Conservation (phyloP, 768 basidiomycete species). For the Pleurotus platypus region DNA sequence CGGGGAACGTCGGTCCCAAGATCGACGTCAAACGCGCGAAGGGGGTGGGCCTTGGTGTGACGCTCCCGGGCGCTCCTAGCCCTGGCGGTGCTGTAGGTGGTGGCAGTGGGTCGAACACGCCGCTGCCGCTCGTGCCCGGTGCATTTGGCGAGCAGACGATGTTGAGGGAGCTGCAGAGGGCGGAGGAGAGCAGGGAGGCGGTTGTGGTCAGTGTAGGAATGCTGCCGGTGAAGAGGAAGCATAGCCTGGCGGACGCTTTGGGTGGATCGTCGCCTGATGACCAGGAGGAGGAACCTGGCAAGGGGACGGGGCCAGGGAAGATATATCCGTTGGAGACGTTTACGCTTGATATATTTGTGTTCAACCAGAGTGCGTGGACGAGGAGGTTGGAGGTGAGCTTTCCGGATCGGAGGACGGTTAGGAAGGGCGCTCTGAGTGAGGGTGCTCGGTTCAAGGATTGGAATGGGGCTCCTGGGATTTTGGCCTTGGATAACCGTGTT, state of each 20-base stretch:
- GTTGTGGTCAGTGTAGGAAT: constrained; percentile 70
- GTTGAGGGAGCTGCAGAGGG: constrained; percentile 23
- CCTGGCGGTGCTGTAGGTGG: constrained; percentile 11
- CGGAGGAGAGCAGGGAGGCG: constrained; percentile 43
- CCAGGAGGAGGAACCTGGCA: constrained; percentile 13
- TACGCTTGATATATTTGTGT: constrained; percentile 83
- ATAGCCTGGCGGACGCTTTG: constrained; percentile 2
- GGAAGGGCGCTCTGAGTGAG: constrained; percentile 31
- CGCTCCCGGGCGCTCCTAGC: background rate
- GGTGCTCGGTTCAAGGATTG: constrained; percentile 27
- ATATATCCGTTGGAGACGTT: constrained; percentile 76
- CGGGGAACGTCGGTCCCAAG: constrained; percentile 49
- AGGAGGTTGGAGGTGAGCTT: constrained; percentile 75
- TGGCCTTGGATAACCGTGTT: constrained; percentile 75
- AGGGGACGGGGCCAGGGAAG: constrained; percentile 28
- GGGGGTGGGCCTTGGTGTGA: constrained; percentile 31
- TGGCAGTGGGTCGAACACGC: constrained; percentile 43
- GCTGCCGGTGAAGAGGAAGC: constrained; percentile 19
- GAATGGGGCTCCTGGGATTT: constrained; percentile 48
- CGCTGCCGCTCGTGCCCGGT: constrained; percentile 48
- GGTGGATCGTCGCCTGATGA: constrained; percentile 11
- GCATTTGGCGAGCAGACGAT: constrained; percentile 37
- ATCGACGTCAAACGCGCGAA: constrained; percentile 68
- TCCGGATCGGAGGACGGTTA: constrained; percentile 49
- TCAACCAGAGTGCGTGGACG: constrained; percentile 74